phyloP scores from a whole-genome alignment of 202 grass and related monocot genomes.

The Miscanthus sacchariflorus region DNA sequence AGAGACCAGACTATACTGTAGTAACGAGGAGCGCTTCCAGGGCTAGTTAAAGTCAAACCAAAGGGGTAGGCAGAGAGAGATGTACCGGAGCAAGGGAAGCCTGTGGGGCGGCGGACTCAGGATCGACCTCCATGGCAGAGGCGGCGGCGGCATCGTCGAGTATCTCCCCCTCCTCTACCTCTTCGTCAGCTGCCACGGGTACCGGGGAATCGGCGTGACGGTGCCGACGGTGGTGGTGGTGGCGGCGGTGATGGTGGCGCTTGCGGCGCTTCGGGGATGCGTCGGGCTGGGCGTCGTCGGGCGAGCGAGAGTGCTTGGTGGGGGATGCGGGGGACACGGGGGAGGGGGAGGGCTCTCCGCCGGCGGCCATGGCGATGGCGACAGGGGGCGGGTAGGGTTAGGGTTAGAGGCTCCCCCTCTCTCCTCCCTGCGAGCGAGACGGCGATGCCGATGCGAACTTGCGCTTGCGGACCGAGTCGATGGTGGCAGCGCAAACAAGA shows the following conservation, averaged over 20 bases:
- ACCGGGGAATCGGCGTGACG: conserved; percentile 22
- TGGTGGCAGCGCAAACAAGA: too few species aligned
- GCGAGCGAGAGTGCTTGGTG: conserved; percentile 60
- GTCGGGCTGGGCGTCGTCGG: conserved; percentile 46
- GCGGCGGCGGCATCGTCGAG: conserved; percentile 59
- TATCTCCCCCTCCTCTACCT: conserved; percentile 96
- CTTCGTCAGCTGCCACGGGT: conserved; percentile 50
- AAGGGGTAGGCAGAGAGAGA: not conserved
- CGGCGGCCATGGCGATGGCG: conserved; percentile 59
- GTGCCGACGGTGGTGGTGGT: conserved; percentile 50
- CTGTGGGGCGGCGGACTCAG: conserved; percentile 28
- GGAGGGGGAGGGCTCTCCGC: conserved; percentile 24
- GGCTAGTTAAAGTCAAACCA: not conserved
- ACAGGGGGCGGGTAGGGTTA: conserved; percentile 46
- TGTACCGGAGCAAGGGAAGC: conserved; percentile 57
- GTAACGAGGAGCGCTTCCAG: not conserved
- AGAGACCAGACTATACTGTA: not conserved
- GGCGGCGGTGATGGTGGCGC: conserved; percentile 48
- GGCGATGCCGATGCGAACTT: not conserved
- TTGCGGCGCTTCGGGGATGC: conserved; percentile 75
- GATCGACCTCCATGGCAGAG: conserved; percentile 41
- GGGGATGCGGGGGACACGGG: conserved; percentile 27
- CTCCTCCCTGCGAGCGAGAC: not conserved
- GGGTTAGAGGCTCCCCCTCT: not conserved
- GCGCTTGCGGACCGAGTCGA: not conserved